Percentiles rank a stretch among this genome's conserved stretches.
Conservation (phyloP, 805 yeast species). For the Candida mattraensis region DNA sequence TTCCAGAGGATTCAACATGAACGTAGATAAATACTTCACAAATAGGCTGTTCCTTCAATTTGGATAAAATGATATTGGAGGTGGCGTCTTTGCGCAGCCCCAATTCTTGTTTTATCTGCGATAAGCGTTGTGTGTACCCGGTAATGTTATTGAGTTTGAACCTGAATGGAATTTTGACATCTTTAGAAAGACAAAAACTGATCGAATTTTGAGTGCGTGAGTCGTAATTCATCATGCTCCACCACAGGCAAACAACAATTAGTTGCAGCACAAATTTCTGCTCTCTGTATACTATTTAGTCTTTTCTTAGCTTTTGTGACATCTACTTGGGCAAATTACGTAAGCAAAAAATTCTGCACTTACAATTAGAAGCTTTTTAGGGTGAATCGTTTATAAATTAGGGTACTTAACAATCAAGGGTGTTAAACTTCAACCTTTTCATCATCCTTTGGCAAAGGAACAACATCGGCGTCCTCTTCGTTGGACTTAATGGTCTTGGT, state of each 20-base stretch:
- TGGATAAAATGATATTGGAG: constrained; percentile 15
- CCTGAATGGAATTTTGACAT: constrained; percentile 47
- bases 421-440: constrained; percentile 24
- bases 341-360: not conserved
- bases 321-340: not conserved
- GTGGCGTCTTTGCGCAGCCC: constrained; percentile 9
- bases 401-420: too few species aligned
- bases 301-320: not conserved
- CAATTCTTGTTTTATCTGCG: constrained; percentile 6
- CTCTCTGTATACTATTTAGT: not conserved
- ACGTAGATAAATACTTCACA: constrained; percentile 16
- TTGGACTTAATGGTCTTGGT: constrained; percentile 17
- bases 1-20: constrained; percentile 22
- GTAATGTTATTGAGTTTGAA: constrained; percentile 38
- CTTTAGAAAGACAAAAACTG: constrained; percentile 54
- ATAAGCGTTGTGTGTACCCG: constrained; percentile 22
- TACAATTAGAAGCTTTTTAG: too few species aligned
- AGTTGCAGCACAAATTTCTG: not conserved
- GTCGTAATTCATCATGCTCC: constrained; percentile 21
- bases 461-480: constrained; percentile 27
- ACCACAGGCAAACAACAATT: not conserved
- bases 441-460: constrained; percentile 32
- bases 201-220: constrained; percentile 22
- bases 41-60: constrained; percentile 14
- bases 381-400: too few species aligned